Evolutionary conservation across 208 protist genomes (phyloP), one percentile per base, ranked within the genome.

Genomic region (Trypanosoma melophagium): DNA sequence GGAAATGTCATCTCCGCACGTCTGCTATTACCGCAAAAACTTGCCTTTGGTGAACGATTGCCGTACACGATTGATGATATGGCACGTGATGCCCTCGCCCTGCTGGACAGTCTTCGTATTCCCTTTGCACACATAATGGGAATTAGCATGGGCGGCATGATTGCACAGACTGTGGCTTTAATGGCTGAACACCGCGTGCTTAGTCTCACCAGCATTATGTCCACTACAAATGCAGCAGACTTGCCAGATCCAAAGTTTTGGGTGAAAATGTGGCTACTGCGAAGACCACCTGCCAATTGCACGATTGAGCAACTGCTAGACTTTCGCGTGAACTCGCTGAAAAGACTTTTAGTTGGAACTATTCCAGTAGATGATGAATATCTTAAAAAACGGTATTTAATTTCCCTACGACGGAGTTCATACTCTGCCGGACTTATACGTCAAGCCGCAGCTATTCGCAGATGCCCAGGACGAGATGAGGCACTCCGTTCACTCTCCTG

Each of bases 91-190:
- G 84, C 66, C 12, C 77, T 89, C 35, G 79, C 75, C 13, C 62
- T 93, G 44, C 63, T 93, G n/a, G 72, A 87, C 53, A 60, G 57
- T 28, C 76, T 93, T 19, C 14, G 73, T n/a, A 62, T 91, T n/a
- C 55, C 72, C 0, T 69, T 54, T n/a, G 85, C 83, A 1, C 87
- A 93, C 56, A 66, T 93, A 12, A 80, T 93, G 19, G 87, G 87
- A n/a, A 82, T 93, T 35, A 88, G 80, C 56, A 93, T 93, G 87
- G 87, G 87, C 19, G 87, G 87, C 41, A 86, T 89, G 77, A 91
- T 93, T 47, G 79, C 83, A 3, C 87, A 93, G 71, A 56, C n/a
- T 7, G 71, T 86, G 14, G 74, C 76, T 13, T 67, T 93, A 12
- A 60, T 84, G 38, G 84, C 82, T 7, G 84, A 84, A 19, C 66